Percentiles rank a stretch among this genome's conserved stretches.
phyloP scores from a whole-genome alignment of 306 rosid genomes.

The Alnus rubra region DNA sequence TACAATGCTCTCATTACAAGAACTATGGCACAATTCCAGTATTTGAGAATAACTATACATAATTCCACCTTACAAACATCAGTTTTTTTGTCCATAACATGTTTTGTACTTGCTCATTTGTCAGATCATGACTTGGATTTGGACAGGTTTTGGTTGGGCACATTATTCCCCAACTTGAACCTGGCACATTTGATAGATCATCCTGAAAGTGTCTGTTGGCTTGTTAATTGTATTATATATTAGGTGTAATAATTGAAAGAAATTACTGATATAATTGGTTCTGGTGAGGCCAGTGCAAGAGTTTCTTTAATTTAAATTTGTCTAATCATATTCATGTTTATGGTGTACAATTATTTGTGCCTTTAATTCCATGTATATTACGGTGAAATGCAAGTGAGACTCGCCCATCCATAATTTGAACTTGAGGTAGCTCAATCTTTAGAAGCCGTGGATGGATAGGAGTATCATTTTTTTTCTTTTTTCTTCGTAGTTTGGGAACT shows the following conservation, averaged over 20 bases:
- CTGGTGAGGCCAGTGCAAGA: neutral
- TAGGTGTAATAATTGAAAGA: too few relatives aligned
- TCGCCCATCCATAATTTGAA: neutral
- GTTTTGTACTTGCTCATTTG: neutral
- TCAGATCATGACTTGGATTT: neutral
- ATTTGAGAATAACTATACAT: neutral
- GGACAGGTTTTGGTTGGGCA: slow-evolving; percentile 1
- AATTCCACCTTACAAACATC: neutral
- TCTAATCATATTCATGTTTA: neutral
- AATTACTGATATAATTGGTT: neutral
- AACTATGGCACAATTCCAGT: neutral
- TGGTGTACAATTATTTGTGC: neutral
- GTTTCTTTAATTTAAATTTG: neutral
- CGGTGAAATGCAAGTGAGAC: neutral
- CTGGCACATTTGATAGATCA: neutral
- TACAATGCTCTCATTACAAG: neutral
- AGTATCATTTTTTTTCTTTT: too few relatives aligned
- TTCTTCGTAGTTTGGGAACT: too few relatives aligned
- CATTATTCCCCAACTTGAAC: neutral
- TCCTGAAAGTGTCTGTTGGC: neutral
- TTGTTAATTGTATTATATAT: neutral
- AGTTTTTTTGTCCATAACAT: neutral
- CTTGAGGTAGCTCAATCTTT: neutral
- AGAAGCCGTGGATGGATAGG: too few relatives aligned
- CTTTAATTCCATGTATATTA: neutral